Evolutionary conservation across 2,329 filamentous ascomycete species (phyloP), one percentile per base, ranked within the genome.

Genomic region (Remersonia thermophila): DNA sequence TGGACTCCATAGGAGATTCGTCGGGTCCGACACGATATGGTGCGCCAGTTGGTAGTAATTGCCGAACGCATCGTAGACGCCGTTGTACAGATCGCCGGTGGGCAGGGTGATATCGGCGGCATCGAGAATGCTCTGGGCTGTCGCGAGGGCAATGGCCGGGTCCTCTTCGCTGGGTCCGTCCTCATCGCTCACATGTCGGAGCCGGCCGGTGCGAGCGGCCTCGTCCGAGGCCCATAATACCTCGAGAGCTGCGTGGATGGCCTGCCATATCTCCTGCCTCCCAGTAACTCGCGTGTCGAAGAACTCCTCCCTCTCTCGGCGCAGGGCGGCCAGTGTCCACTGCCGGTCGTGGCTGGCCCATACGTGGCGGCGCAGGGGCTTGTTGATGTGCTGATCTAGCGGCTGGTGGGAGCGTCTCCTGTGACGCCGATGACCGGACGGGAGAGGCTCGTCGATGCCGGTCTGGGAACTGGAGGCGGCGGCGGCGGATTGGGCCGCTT

Each of bases 201-300:
- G 13, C 58, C 28, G 37, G 8, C 42, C 37, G 9, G 42, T 40
- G 13, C 42, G 39, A 1, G 35, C 42, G 8, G 40, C 42, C 4
- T 40, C 43, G 16, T 72, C 67, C 1, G 68, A 63, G 9, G 67
- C 66, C 61, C 80, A 80, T 42, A 94, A 55, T 6, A 83, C 62
- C 42, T 81, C 71, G 13, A 85, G 66, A 0, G 78, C 80, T 1
- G 75, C 63, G 31, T 70, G 69, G 11, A 95, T 57, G 0, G 83
- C 79, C 47, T 74, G 74, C 89, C 89, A 96, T 17, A 91, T 71
- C 56, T 94, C 83, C 4, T 69, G 51, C 3, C 75, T 69, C 2
- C 85, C 85, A 0, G 80, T 82, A 12, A 93, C 83, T 32, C 85
- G 67, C 2, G 87, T 95, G 42, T 95, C 86, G 58, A 93, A 96